Evolutionary conservation across 208 protist genomes (phyloP).

Genomic region (Leptomonas seymouri): DNA sequence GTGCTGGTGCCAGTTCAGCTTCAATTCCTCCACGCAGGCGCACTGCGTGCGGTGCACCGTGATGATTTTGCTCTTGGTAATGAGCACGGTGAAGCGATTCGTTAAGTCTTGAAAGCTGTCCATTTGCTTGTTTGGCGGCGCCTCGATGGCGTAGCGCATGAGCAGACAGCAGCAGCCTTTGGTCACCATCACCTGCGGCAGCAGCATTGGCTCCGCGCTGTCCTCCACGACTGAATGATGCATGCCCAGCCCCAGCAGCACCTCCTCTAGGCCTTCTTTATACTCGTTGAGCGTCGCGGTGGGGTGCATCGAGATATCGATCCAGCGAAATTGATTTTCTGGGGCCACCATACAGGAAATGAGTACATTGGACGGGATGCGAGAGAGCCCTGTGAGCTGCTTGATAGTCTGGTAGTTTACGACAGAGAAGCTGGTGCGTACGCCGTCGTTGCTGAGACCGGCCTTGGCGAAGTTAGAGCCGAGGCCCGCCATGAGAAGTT

Average conservation of each 20-base stretch:
- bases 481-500: constrained; percentile 46
- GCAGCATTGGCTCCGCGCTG: constrained; percentile 62
- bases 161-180: constrained; percentile 60
- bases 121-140: constrained; percentile 35
- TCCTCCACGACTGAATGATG: constrained; percentile 60
- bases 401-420: constrained; percentile 61
- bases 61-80: constrained; percentile 41
- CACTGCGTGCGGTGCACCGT: constrained; percentile 81
- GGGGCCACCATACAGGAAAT: constrained; percentile 51
- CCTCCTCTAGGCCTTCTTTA: constrained; percentile 49
- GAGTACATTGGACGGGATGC: constrained; percentile 62
- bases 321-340: constrained; percentile 45
- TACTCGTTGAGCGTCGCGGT: constrained; percentile 68
- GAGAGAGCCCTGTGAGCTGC: constrained; percentile 55
- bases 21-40: constrained; percentile 66
- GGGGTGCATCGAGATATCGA: constrained; percentile 74
- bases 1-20: constrained; percentile 48
- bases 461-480: constrained; percentile 57
- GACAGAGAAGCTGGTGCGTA: constrained; percentile 65
- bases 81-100: constrained; percentile 73
- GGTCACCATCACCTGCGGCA: constrained; percentile 70
- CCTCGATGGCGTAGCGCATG: constrained; percentile 71
- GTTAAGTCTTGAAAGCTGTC: constrained; percentile 80
- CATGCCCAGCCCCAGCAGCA: constrained; percentile 56
- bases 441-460: constrained; percentile 49